Conservation (phyloP, 2,329 filamentous ascomycete species). For the Aureobasidium sp. region DNA sequence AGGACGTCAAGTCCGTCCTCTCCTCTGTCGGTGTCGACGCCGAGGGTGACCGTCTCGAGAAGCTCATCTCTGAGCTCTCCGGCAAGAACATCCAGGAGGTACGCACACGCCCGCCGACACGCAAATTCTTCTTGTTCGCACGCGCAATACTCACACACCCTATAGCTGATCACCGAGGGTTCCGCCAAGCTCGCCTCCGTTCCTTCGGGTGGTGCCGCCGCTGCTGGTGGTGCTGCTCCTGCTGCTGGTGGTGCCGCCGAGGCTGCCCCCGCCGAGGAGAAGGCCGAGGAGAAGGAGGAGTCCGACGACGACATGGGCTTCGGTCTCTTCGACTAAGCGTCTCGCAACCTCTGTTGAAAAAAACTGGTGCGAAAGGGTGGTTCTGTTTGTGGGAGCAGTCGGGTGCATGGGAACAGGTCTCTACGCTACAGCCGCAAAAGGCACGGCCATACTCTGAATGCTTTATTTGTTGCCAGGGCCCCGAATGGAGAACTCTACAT, state of each 20-base stretch:
- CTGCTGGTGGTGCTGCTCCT: conserved; percentile 52
- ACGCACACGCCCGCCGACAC: conserved; percentile 38
- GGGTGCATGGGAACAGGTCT: conserved; percentile 10
- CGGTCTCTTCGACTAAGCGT: conserved; percentile 58
- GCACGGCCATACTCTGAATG: conserved; percentile 12
- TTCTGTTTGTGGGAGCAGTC: conserved; percentile 12
- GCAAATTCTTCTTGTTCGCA: neutral
- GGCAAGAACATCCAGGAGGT: conserved; percentile 92
- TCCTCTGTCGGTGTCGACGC: conserved; percentile 91
- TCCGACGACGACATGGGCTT: conserved; percentile 71
- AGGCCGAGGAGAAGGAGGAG: conserved; percentile 73
- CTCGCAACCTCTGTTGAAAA: conserved; percentile 16
- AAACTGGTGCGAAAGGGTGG: neutral
- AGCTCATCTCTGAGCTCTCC: conserved; percentile 82
- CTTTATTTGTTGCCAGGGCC: conserved; percentile 5
- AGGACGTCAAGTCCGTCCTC: conserved; percentile 82
- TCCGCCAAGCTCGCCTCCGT: conserved; percentile 94
- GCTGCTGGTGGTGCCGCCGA: conserved; percentile 60
- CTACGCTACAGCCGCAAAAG: conserved; percentile 11
- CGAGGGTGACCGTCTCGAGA: conserved; percentile 75
- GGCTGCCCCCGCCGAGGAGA: conserved; percentile 41
- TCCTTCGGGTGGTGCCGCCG: conserved; percentile 78
- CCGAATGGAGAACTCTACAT: conserved; percentile 7
- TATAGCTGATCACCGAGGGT: conserved; percentile 82
- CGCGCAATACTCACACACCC: conserved; percentile 22